Base-by-base conservation (phyloP, 768 basidiomycete genomes). In the Naganishia vishniacii region DNA sequence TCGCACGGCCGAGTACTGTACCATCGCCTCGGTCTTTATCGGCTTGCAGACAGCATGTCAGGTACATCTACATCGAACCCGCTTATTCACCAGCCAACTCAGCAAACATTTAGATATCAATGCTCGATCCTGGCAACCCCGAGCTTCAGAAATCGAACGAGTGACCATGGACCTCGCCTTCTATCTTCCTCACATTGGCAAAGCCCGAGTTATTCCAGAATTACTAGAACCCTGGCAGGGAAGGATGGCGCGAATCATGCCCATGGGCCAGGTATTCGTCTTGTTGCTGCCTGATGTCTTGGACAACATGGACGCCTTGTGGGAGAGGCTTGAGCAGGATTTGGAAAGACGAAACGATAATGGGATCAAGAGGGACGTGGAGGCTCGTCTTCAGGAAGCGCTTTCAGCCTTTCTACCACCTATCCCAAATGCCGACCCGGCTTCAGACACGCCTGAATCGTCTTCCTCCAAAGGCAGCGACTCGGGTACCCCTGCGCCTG, bases 101-200 rank as follows among this genome's bases (percentile, higher is more conserved):
- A n/a, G 20, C 8, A 56, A 56, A 40, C 31, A 56, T 40, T n/a
- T 56, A 18, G 15, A 56, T 20, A 20, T 56, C n/a, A 56, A 56
- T 6, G 32, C 34, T 4, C 28, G 15, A 40, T 20, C 53, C 37
- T 56, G 53, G 12, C 53, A 56, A 56, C 32, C 26, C 23, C 53
- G 53, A 12, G 32, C 37, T 32, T 34, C 34, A 23, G 53, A 56
- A 41, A 20, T 56, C 11, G 34, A 56, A 4, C 32, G 53, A 20
- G 13, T 56, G 8, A 15, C 53, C 18, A 20, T 56, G 34, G 53
- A 56, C n/a, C 53, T 56, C 25, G 53, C 53, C 12, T 56, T 56
- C 23, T 56, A 56, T 15, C 53, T 56, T 20, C 53, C 53, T 1
- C 53, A 56, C 23, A 56, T 56, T 29, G 53, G 53, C 34, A 56